Conservation (phyloP, 805 yeast species). For the Tetrapisispora pingtungensis region DNA sequence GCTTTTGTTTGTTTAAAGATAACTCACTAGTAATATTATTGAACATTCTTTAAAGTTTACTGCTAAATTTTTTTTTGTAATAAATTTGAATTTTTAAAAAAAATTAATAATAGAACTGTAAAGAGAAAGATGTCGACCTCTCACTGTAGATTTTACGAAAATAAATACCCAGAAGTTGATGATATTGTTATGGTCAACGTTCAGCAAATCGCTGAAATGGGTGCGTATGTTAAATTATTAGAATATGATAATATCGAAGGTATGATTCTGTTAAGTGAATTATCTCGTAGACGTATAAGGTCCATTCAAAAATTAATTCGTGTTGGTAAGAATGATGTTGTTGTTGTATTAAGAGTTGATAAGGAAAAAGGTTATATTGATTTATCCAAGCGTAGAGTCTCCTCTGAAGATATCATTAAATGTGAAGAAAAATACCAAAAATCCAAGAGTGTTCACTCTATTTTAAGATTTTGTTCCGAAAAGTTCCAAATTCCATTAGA, state of each 20-base stretch:
- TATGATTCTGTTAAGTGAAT: constrained; percentile 90
- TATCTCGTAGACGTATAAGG: constrained; percentile 97
- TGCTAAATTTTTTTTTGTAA: no score
- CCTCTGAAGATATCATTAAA: constrained; percentile 93
- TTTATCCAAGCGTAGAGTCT: constrained; percentile 92
- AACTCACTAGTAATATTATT: no score
- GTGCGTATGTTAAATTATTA: constrained; percentile 90
- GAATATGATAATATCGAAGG: constrained; percentile 99
- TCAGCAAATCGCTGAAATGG: constrained; percentile 98
- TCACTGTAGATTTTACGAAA: constrained; percentile 93
- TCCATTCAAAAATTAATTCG: constrained; percentile 95
- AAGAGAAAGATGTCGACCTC: constrained; percentile 59
- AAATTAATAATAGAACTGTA: neutral
- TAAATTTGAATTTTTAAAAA: no score
- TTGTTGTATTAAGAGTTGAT: constrained; percentile 94
- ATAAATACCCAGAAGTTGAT: constrained; percentile 97
- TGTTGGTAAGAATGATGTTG: constrained; percentile 97
- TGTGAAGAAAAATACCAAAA: constrained; percentile 97
- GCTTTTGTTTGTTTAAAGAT: no score
- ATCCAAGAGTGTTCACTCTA: constrained; percentile 96
- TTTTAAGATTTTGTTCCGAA: constrained; percentile 95
- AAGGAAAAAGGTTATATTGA: constrained; percentile 98
- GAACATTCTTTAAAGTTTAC: neutral
- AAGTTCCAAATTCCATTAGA: constrained; percentile 85
- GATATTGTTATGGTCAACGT: constrained; percentile 99